Percentiles rank a stretch among this genome's conserved stretches.
Conservation (phyloP, 352 stramenopile genomes). For the Plasmopara halstedii region DNA sequence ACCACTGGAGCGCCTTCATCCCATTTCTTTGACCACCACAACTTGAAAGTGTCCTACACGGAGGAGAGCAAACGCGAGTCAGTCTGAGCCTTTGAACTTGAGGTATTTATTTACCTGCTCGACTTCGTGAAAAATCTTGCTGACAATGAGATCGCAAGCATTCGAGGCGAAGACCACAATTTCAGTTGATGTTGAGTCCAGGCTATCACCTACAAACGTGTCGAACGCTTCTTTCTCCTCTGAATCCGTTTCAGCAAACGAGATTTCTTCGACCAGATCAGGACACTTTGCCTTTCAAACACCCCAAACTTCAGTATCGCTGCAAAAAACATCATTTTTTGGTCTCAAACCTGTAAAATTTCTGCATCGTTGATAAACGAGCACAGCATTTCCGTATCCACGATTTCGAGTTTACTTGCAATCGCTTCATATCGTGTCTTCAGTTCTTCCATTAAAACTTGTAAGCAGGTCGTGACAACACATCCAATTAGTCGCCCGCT, state of each 20-base stretch:
- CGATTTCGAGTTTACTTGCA: constrained; percentile 29
- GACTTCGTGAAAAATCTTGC: constrained; percentile 75
- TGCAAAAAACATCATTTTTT: not conserved
- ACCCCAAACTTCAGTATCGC: not conserved
- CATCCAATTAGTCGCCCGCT: constrained; percentile 53
- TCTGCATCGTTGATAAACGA: constrained; percentile 84
- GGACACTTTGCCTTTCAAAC: constrained; percentile 59
- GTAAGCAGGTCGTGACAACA: constrained; percentile 63
- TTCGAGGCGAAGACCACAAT: constrained; percentile 69
- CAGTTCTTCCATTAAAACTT: constrained; percentile 68
- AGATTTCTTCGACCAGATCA: constrained; percentile 77
- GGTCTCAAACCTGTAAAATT: constrained; percentile 47
- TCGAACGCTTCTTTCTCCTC: constrained; percentile 77
- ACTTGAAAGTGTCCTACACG: constrained; percentile 49
- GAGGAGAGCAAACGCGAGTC: too few species aligned
- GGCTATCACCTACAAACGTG: constrained; percentile 58
- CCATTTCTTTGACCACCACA: constrained; percentile 83
- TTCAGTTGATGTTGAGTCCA: constrained; percentile 71
- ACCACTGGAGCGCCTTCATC: constrained; percentile 69
- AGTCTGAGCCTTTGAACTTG: too few species aligned
- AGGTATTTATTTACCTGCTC: constrained; percentile 39
- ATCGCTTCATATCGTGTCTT: constrained; percentile 60
- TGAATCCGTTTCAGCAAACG: constrained; percentile 60
- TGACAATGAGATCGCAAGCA: constrained; percentile 55
- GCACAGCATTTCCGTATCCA: constrained; percentile 70